Conservation (phyloP, 331 rosid genomes). For the Malus hybrid region DNA sequence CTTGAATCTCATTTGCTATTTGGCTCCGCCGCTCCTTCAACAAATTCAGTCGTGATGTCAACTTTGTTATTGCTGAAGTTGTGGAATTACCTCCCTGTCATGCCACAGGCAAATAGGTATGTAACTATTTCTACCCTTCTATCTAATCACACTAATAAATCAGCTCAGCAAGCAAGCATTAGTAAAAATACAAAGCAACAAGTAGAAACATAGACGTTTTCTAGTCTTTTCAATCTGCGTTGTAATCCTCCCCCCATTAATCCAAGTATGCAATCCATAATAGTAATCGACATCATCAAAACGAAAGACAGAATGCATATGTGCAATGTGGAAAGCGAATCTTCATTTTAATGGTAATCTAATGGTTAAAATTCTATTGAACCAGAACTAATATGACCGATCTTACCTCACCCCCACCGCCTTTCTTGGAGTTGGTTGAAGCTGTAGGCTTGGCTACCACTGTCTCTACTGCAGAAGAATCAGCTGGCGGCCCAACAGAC, state of each 20-base stretch:
- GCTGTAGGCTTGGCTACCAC: constrained; percentile 7
- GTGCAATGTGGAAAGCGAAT: background rate
- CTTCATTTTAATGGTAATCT: background rate
- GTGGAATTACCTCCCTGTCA: constrained; percentile 41
- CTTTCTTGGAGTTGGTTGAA: constrained; percentile 35
- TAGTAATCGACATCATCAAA: background rate
- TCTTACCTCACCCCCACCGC: constrained; percentile 62
- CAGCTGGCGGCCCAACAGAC: constrained; percentile 1
- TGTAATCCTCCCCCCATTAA: background rate
- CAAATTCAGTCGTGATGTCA: constrained; percentile 69
- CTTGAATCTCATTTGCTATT: constrained; percentile 45
- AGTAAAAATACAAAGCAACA: background rate
- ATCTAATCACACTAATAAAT: background rate
- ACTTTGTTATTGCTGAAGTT: constrained; percentile 59
- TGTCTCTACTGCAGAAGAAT: constrained; percentile 15
- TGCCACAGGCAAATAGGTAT: background rate
- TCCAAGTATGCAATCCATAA: background rate
- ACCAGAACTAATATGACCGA: constrained; percentile 1
- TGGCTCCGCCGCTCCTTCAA: constrained; percentile 78
- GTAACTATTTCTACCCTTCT: background rate
- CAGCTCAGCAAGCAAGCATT: background rate
- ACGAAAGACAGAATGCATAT: no score
- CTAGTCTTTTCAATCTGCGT: background rate
- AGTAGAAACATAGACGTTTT: background rate
- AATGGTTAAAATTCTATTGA: background rate